Evolutionary conservation across 768 basidiomycete genomes (phyloP).

Genomic region (Trametes maxima): DNA sequence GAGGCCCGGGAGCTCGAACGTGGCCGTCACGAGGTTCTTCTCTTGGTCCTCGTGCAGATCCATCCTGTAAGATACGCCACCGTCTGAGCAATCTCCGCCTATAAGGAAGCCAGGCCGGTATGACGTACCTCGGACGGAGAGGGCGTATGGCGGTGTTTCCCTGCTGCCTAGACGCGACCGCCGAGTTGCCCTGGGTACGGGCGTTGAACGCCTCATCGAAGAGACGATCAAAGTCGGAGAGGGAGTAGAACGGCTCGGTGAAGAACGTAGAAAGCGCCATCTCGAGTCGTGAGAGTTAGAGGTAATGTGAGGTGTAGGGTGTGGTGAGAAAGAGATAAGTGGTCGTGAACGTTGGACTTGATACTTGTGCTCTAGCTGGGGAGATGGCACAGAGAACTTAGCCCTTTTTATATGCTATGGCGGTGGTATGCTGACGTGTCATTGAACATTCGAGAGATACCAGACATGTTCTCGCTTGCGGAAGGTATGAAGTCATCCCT

Average conservation of each 20-base stretch:
- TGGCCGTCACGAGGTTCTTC: constrained; percentile 50
- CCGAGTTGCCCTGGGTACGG: constrained; percentile 19
- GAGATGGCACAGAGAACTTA: background rate
- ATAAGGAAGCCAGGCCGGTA: background rate
- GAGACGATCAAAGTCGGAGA: constrained; percentile 46
- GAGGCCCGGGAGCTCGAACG: constrained; percentile 59
- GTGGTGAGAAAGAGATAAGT: constrained; percentile 14
- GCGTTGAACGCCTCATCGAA: constrained; percentile 43
- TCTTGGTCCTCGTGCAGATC: constrained; percentile 52
- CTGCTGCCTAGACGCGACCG: constrained; percentile 5
- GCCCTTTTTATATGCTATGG: constrained; percentile 5
- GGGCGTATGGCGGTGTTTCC: constrained; percentile 13
- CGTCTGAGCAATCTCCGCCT: background rate
- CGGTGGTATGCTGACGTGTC: background rate
- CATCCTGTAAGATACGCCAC: constrained; percentile 40
- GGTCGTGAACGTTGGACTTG: constrained; percentile 22
- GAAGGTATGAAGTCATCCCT: background rate
- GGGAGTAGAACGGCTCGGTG: constrained; percentile 45
- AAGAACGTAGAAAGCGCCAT: constrained; percentile 42
- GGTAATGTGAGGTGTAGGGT: constrained; percentile 1
- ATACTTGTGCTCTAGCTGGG: constrained; percentile 20
- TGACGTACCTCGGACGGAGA: constrained; percentile 27
- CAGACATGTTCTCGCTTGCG: background rate
- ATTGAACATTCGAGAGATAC: constrained; percentile 7
- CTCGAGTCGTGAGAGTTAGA: constrained; percentile 21